Evolutionary conservation across 1,284 basidiomycete species (phyloP).

Genomic region (Ganoderma meredithae): DNA sequence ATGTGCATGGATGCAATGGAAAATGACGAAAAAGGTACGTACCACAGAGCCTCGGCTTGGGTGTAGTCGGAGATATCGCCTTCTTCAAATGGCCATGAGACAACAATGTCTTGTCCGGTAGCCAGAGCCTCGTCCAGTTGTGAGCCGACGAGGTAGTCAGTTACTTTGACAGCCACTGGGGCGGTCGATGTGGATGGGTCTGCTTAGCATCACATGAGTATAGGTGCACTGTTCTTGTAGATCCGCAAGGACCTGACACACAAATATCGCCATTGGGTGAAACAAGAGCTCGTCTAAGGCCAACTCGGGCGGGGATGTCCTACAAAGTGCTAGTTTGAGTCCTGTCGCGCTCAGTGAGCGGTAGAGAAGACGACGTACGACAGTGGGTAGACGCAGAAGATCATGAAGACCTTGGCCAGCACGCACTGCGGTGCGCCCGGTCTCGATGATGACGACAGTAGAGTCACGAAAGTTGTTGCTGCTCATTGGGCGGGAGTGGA

Average conservation of each 20-base stretch:
- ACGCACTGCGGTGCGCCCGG: slow-evolving; percentile 71
- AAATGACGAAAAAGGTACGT: slow-evolving; percentile 38
- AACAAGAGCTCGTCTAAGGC: slow-evolving; percentile 56
- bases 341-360: neutral
- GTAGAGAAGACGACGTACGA: slow-evolving; percentile 58
- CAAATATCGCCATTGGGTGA: slow-evolving; percentile 24
- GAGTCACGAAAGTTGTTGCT: slow-evolving; percentile 79
- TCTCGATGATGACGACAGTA: slow-evolving; percentile 84
- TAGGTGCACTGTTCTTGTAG: neutral
- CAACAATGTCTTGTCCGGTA: slow-evolving; percentile 72
- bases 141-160: slow-evolving; percentile 87
- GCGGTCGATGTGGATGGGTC: slow-evolving; percentile 52
- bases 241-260: slow-evolving; percentile 9
- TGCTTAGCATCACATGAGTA: slow-evolving; percentile 35
- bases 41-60: slow-evolving; percentile 95
- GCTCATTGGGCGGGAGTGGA: slow-evolving; percentile 35
- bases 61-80: slow-evolving; percentile 83
- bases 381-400: slow-evolving; percentile 74
- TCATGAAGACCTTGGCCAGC: slow-evolving; percentile 86
- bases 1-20: neutral
- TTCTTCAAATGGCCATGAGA: slow-evolving; percentile 88
- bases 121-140: slow-evolving; percentile 83
- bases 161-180: slow-evolving; percentile 57
- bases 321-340: slow-evolving; percentile 33
- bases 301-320: slow-evolving; percentile 82